phyloP scores from a whole-genome alignment of 345 rosid genomes.

The Linum tenue region DNA sequence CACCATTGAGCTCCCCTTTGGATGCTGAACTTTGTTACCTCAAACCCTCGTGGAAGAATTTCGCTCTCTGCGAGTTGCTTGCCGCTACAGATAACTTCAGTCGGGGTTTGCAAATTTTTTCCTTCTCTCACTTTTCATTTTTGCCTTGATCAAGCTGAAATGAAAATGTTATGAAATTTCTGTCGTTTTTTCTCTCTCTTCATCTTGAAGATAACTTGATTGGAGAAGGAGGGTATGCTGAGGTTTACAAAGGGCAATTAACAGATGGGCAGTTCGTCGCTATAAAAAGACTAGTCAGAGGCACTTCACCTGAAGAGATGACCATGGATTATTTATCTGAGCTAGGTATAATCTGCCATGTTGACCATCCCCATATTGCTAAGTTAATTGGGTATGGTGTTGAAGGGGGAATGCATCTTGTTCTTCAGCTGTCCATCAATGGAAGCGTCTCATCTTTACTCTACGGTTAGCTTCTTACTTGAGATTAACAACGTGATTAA shows the following conservation, averaged over 20 bases:
- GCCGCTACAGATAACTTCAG: conserved; percentile 67
- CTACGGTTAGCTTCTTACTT: conserved; percentile 40
- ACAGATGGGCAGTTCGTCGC: conserved; percentile 56
- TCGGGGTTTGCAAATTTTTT: conserved; percentile 36
- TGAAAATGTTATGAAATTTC: neutral
- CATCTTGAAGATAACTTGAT: conserved; percentile 55
- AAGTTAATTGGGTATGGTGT: conserved; percentile 77
- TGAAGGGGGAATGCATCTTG: conserved; percentile 94
- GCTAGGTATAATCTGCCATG: conserved; percentile 85
- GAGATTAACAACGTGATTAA: conserved; percentile 1
- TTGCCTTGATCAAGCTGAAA: neutral
- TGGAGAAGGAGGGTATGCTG: conserved; percentile 88
- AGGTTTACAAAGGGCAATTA: conserved; percentile 73
- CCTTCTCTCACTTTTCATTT: neutral
- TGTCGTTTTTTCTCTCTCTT: neutral
- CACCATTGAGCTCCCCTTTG: conserved; percentile 31
- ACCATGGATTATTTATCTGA: conserved; percentile 74
- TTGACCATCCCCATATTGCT: conserved; percentile 90
- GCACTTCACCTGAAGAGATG: conserved; percentile 68
- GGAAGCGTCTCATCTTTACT: conserved; percentile 83
- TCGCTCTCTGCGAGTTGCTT: conserved; percentile 48
- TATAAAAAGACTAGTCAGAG: conserved; percentile 61
- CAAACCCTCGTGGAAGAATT: conserved; percentile 72
- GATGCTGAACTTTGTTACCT: conserved; percentile 53
- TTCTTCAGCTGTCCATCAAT: conserved; percentile 73